Percentiles rank a stretch among this genome's conserved stretches.
These are phyloP conservation scores for Thalia dealbata DNA, from an alignment of 176 grass and related monocot species.

Conservation along the genomic window DNA sequence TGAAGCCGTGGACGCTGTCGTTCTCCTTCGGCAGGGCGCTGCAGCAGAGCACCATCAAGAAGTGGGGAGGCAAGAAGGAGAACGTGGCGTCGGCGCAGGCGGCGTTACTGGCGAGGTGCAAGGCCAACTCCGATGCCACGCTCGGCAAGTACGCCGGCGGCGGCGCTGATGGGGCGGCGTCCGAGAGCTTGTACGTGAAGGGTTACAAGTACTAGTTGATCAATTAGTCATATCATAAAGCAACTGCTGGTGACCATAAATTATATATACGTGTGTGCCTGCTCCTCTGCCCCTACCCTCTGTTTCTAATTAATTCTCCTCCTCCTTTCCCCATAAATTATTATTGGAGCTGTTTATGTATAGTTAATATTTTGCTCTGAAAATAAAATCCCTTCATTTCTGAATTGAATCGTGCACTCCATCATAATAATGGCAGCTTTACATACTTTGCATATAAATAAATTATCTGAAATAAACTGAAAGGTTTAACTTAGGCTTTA, in stretches of 20 bases:
- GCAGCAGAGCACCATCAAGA: slow-evolving; percentile 96
- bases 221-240: no score
- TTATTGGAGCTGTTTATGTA: not conserved
- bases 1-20: slow-evolving; percentile 79
- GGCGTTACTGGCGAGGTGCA: slow-evolving; percentile 62
- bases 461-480: no score
- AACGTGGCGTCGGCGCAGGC: slow-evolving; percentile 63
- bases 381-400: not conserved
- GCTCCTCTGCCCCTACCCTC: not conserved
- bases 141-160: slow-evolving; percentile 66
- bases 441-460: no score
- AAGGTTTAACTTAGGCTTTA: no score
- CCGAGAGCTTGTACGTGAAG: slow-evolving; percentile 78
- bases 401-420: not conserved
- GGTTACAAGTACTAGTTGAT: slow-evolving; percentile 64
- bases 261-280: no score
- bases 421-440: not conserved
- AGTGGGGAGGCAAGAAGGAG: slow-evolving; percentile 80
- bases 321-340: not conserved
- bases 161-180: slow-evolving; percentile 46
- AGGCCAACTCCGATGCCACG: slow-evolving; percentile 70
- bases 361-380: not conserved
- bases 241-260: not conserved
- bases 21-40: slow-evolving; percentile 94
- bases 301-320: no score